Percentiles rank a stretch among this genome's conserved stretches.
phyloP scores from a whole-genome alignment of 768 basidiomycete genomes.

The Tulasnella calospora region DNA sequence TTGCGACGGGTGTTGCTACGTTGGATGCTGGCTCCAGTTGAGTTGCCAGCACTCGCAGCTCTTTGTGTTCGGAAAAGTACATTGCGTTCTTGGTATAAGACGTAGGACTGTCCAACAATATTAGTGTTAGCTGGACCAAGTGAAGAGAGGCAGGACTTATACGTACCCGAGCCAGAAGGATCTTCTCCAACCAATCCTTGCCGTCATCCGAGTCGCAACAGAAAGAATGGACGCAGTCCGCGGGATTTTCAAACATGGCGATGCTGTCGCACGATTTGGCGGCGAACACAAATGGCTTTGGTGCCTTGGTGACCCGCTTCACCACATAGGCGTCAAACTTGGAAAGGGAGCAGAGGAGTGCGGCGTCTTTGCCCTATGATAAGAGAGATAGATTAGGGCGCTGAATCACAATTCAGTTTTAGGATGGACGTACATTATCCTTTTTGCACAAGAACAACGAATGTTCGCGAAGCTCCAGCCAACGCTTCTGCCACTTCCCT shows the following conservation, averaged over 20 bases:
- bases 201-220: slow-evolving; percentile 71
- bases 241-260: slow-evolving; percentile 77
- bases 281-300: slow-evolving; percentile 79
- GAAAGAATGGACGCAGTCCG: slow-evolving; percentile 85
- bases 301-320: slow-evolving; percentile 71
- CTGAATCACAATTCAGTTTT: slow-evolving; percentile 13
- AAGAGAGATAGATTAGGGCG: slow-evolving; percentile 12
- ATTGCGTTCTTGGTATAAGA: slow-evolving; percentile 73
- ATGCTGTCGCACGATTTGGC: slow-evolving; percentile 85
- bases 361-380: slow-evolving; percentile 74
- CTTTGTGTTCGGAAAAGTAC: slow-evolving; percentile 45
- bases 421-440: slow-evolving; percentile 58
- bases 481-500: slow-evolving; percentile 94
- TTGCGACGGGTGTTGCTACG: background rate
- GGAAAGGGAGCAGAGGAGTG: slow-evolving; percentile 73
- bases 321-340: slow-evolving; percentile 85
- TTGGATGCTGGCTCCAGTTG: background rate
- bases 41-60: background rate
- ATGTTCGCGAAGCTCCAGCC: slow-evolving; percentile 82
- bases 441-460: slow-evolving; percentile 83
- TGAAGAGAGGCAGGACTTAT: background rate
- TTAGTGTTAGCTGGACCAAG: slow-evolving; percentile 18
- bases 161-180: slow-evolving; percentile 77
- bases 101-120: slow-evolving; percentile 58
- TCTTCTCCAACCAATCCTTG: slow-evolving; percentile 69